Evolutionary conservation across 2,329 filamentous ascomycete genomes (phyloP), one percentile per base, ranked within the genome.

Genomic region (Fusarium duplospermum): DNA sequence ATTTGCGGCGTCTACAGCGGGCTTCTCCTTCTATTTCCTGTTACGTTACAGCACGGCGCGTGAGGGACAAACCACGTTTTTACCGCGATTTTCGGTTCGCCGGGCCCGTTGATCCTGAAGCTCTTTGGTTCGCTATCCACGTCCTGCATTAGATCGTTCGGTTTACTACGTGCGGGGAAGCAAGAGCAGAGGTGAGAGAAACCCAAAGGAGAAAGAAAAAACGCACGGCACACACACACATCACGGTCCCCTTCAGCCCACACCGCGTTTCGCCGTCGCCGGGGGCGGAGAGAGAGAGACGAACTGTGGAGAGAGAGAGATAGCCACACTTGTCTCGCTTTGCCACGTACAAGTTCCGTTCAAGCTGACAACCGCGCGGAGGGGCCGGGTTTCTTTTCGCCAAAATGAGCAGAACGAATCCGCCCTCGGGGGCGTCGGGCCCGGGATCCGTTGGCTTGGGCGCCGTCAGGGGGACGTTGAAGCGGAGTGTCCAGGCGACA

Each of bases 401-500:
- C 66, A 24, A 71, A 73, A 89, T 89, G 88, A 88, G 84, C 83
- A 82, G 86, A 82, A 89, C 86, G 63, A 89, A 89, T 80, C 87
- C 87, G 68, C 82, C 87, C 52, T 86, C 88, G 74, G 86, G 80
- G 72, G 82, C 86, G 38, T 87, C 86, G 76, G 86, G 85, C 59
- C 85, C 87, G 62, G 84, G 83, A 45, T 88, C 87, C 66, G 84
- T 77, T 52, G 85, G 85, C 68, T 80, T 83, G 57, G 81, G 82
- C 61, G 83, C 84, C 58, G 73, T 67, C 59, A 78, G 77, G 77
- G 79, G 75, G 40, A 72, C 71, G 76, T 83, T 90, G 64, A 91
- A 91, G 83, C 85, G 89, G 78, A 89, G 86, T 75, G 88, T 89
- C 64, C 89, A 91, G 81, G 86, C 89, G 70, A 87, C 88, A 40